Base-by-base conservation (phyloP, 164 flowering plant species). In the Stephania japonica region DNA sequence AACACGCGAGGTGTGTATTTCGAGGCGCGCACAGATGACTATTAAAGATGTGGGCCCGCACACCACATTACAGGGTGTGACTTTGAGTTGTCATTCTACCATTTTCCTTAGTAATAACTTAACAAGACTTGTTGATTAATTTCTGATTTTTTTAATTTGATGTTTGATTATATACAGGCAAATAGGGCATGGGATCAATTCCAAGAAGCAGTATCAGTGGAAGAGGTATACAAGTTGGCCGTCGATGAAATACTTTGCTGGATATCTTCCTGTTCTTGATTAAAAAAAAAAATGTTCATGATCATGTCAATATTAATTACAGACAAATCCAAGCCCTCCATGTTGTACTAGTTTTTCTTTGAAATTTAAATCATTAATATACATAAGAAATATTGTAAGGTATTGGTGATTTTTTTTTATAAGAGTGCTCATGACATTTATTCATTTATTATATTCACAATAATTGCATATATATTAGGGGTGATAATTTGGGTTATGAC, bases 141-240 rank as follows among this genome's bases (percentile, higher is more conserved):
- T 50, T 47, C 59, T 19, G 7, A 32, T 42, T 43, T 24, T 27
- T 11, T 23, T 6, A 8, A 43, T 13, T 9, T 19, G 41, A 32
- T 65, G 41, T 42, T 65, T 44, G 62, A 56, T 56, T 2, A 5
- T 74, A 68, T 62, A 64, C 78, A 84, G 85, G 86, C 82, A 44
- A 80, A 32, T 67, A 79, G 83, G 65, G 72, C 69, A 42, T 64
- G 75, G 16, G 84, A 84, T 69, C 85, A 80, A 42, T 73, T 79
- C 64, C 44, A 70, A 4, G 87, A 80, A 75, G 64, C 77, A 69
- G 41, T 84, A 72, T 61, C 86, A 11, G 81, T 79, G 75, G 92
- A 87, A 71, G 94, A 88, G 56, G 74, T 82, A 43, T 91, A 44
- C 88, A 86, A 83, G 85, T 84, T 81, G 79, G 97, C 91, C 73